These are phyloP conservation scores for Wallacemonas rigidus DNA, from an alignment of 208 protist species.

Conservation along the genomic window DNA sequence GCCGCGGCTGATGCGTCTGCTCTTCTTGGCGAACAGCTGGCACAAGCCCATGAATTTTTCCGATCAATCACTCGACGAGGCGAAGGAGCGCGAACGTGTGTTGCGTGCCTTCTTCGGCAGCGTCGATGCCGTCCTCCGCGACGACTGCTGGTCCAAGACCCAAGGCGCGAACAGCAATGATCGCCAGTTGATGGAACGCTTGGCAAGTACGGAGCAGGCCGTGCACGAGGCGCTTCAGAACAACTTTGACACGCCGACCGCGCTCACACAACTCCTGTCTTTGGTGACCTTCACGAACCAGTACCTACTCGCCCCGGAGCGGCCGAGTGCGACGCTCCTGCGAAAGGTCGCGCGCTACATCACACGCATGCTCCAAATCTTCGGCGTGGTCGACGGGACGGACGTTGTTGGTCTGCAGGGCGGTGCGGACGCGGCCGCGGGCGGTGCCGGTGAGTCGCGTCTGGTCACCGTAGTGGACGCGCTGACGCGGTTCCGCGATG, in stretches of 20 bases:
- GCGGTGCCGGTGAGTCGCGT: slow-evolving; percentile 21
- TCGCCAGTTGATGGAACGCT: slow-evolving; percentile 48
- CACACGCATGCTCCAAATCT: slow-evolving; percentile 91
- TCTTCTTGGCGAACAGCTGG: slow-evolving; percentile 95
- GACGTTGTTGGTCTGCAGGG: slow-evolving; percentile 64
- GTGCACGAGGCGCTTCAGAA: slow-evolving; percentile 90
- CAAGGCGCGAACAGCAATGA: slow-evolving; percentile 60
- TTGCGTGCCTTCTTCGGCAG: slow-evolving; percentile 87
- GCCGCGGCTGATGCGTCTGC: slow-evolving; percentile 90
- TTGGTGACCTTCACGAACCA: slow-evolving; percentile 85
- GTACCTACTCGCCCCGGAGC: slow-evolving; percentile 67
- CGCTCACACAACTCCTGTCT: slow-evolving; percentile 63
- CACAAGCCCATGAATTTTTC: slow-evolving; percentile 93
- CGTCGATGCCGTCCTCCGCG: slow-evolving; percentile 61
- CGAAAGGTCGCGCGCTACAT: slow-evolving; percentile 83
- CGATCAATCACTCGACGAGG: slow-evolving; percentile 89
- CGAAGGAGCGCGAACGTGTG: slow-evolving; percentile 74
- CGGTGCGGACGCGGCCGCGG: slow-evolving; percentile 19
- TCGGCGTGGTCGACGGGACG: slow-evolving; percentile 88
- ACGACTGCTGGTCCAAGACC: slow-evolving; percentile 34
- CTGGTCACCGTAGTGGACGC: slow-evolving; percentile 69
- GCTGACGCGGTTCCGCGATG: slow-evolving; percentile 75
- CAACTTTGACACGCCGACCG: slow-evolving; percentile 94
- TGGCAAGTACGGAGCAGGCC: slow-evolving; percentile 46
- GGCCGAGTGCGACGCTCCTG: slow-evolving; percentile 70